These are phyloP conservation scores for Bolboschoenus planiculmis DNA, from an alignment of 176 grass and related monocot genomes.

Conservation along the genomic window DNA sequence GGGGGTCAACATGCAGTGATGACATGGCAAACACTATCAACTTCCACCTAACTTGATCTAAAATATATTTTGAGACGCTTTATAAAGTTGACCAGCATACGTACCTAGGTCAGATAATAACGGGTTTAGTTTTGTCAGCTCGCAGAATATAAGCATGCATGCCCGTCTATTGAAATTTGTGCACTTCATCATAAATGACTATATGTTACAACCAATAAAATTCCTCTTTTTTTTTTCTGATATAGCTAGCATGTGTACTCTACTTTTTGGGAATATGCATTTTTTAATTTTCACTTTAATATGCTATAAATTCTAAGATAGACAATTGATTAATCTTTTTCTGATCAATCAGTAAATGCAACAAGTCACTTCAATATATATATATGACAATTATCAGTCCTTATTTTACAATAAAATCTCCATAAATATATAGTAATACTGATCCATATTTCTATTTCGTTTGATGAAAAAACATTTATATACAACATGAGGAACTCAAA, in stretches of 20 bases:
- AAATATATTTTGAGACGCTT: neutral
- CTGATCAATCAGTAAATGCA: neutral
- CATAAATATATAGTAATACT: neutral
- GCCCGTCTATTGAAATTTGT: neutral
- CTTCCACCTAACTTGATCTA: conserved; percentile 6
- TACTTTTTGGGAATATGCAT: neutral
- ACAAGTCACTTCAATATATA: neutral
- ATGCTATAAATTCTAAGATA: neutral
- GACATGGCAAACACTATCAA: neutral
- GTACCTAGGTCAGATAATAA: neutral
- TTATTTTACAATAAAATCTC: neutral
- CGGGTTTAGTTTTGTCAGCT: neutral
- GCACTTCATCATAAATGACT: neutral
- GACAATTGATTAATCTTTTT: neutral
- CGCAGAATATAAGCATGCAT: neutral
- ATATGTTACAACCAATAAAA: neutral
- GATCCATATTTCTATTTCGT: neutral
- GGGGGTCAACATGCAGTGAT: neutral
- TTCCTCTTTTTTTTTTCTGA: neutral
- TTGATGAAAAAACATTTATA: neutral
- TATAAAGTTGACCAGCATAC: neutral
- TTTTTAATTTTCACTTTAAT: neutral
- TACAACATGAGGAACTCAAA: neutral
- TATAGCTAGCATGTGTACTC: neutral
- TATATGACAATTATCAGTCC: neutral